Evolutionary conservation across 2,329 filamentous ascomycete species (phyloP), one percentile per base, ranked within the genome.

Genomic region (Botrytis byssoidea): DNA sequence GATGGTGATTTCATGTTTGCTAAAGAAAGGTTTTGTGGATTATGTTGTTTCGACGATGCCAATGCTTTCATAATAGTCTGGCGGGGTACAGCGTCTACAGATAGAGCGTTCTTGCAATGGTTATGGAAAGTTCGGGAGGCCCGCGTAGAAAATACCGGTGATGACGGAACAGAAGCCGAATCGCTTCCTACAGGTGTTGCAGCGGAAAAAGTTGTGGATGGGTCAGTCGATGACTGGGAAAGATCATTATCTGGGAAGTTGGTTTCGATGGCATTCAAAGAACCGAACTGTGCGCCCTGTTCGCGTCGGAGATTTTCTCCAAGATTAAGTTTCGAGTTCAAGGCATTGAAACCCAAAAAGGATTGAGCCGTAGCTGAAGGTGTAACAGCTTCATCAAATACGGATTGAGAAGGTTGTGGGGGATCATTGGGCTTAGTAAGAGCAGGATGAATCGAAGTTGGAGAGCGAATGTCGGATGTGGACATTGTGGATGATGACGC

Each of bases 21-120:
- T 70, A 73, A 46, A 63, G 71, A 64, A 44, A 71, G 74, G 29
- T 75, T 76, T 35, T 85, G 84, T 71, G 90, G 88, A 79, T 89
- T 88, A 78, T 87, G 86, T 78, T 86, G 87, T 73, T 87, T 84
- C 61, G 88, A 86, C 22, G 92, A 94, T 73, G 92, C 92, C 77
- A 95, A 84, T 9, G 92, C 93, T 84, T 96, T 95, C 85, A 95
- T 89, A 79, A 94, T 90, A 73, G 93, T 95, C 83, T 95, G 93
- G 76, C 90, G 90, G 20, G 93, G 92, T 77, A 95, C 77, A 10
- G 80, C 78, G 70, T 82, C 80, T 66, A 81, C 77, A 76, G 83
- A 81, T 46, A 81, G 74, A 10, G 79, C 80, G 80, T 78, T 78
- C 74, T 81, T 79, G 71, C 76, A 76, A 68, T 80, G 79, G n/a